phyloP scores from a whole-genome alignment of 2,329 filamentous ascomycete genomes.

The Exophiala aquamarina region DNA sequence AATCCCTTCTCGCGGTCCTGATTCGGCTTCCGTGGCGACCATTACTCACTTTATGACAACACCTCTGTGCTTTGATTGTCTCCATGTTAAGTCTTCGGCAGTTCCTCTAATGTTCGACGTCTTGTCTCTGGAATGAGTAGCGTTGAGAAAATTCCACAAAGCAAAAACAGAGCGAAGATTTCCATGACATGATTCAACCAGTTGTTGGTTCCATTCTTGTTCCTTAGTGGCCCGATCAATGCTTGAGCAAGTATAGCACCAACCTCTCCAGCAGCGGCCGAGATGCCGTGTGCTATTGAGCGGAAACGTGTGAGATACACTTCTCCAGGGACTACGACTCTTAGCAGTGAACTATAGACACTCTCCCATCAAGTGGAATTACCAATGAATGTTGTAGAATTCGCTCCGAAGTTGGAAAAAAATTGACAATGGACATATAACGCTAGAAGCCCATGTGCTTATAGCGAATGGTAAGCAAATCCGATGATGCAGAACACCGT shows the following conservation, averaged over 20 bases:
- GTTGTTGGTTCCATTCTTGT: constrained; percentile 52
- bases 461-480: constrained; percentile 55
- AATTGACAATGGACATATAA: constrained; percentile 65
- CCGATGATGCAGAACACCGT: constrained; percentile 63
- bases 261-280: constrained; percentile 65
- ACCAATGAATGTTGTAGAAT: constrained; percentile 62
- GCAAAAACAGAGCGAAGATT: constrained; percentile 56
- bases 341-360: not conserved
- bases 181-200: constrained; percentile 70
- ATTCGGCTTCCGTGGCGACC: constrained; percentile 1
- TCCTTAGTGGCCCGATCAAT: constrained; percentile 62
- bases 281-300: constrained; percentile 62
- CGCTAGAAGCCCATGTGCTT: constrained; percentile 51
- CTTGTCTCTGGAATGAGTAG: constrained; percentile 74
- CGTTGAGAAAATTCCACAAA: constrained; percentile 62
- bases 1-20: not conserved
- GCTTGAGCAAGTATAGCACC: constrained; percentile 66
- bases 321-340: constrained; percentile 58
- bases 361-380: constrained; percentile 3
- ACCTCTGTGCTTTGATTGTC: not conserved
- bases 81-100: constrained; percentile 43
- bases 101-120: constrained; percentile 67
- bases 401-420: constrained; percentile 65
- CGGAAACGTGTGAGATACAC: constrained; percentile 65
- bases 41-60: not conserved